These are phyloP conservation scores for Pseudocercospora cruenta DNA, from an alignment of 2,329 filamentous ascomycete genomes.

Conservation along the genomic window DNA sequence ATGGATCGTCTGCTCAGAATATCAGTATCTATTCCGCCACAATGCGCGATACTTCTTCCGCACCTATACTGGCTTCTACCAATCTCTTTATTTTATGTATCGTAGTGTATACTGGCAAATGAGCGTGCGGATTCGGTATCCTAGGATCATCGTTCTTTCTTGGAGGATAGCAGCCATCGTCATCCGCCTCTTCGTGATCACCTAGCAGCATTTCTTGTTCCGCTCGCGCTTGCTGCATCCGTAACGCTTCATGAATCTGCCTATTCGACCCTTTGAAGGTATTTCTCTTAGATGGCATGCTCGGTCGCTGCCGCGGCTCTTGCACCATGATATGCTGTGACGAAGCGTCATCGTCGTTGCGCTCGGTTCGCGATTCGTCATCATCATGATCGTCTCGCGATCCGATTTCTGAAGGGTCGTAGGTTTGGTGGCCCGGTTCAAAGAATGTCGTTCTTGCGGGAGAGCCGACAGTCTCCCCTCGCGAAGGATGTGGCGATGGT, in stretches of 20 bases:
- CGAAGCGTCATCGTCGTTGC: constrained; percentile 20
- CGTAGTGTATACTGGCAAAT: constrained; percentile 74
- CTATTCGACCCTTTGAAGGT: constrained; percentile 37
- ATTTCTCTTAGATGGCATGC: constrained; percentile 31
- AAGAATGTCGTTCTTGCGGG: constrained; percentile 12
- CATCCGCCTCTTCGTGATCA: constrained; percentile 50
- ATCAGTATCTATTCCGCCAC: constrained; percentile 15
- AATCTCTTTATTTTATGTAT: constrained; percentile 63
- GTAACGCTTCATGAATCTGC: constrained; percentile 44
- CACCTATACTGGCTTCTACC: constrained; percentile 52
- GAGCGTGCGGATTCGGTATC: constrained; percentile 60
- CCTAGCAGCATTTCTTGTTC: constrained; percentile 54
- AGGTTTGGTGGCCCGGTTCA: constrained; percentile 10
- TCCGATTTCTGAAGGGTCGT: constrained; percentile 7
- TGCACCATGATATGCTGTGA: constrained; percentile 34
- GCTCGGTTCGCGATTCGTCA: constrained; percentile 2
- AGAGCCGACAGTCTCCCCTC: not conserved
- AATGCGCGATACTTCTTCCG: constrained; percentile 15
- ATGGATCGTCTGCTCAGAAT: constrained; percentile 58
- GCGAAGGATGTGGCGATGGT: constrained; percentile 1
- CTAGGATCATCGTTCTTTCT: constrained; percentile 44
- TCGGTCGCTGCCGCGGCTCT: constrained; percentile 33
- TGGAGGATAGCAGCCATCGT: constrained; percentile 50
- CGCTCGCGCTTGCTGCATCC: constrained; percentile 48
- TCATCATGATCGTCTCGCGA: constrained; percentile 9